These are phyloP conservation scores for Acacia melanoxylon DNA, from an alignment of 306 rosid genomes.

Conservation along the genomic window DNA sequence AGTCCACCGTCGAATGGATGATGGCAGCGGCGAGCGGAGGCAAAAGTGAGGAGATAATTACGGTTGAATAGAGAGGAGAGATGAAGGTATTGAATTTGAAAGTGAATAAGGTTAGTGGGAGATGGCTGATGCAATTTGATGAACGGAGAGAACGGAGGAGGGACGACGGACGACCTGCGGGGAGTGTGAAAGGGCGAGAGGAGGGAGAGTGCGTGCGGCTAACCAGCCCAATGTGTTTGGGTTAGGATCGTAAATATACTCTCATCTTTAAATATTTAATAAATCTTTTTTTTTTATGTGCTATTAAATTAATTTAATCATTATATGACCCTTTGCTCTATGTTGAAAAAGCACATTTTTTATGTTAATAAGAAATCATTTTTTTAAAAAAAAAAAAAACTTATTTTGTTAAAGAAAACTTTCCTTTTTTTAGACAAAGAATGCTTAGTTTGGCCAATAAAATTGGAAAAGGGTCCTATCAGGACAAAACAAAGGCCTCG, in stretches of 20 bases:
- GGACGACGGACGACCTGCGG: background rate
- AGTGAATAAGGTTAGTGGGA: constrained; percentile 4
- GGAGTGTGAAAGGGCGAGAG: background rate
- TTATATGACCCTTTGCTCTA: background rate
- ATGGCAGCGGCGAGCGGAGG: background rate
- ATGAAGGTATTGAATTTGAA: background rate
- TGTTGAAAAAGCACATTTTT: background rate
- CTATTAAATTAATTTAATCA: background rate
- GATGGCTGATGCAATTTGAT: background rate
- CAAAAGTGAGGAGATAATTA: background rate
- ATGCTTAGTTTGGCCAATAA: too few relatives aligned
- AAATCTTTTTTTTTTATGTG: background rate
- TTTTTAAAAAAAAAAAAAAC: too few relatives aligned
- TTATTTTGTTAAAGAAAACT: too few relatives aligned
- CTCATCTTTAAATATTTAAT: background rate
- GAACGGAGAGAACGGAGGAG: background rate
- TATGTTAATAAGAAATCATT: too few relatives aligned
- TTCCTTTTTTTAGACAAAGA: too few relatives aligned
- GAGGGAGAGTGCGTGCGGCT: constrained; percentile 10
- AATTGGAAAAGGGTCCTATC: too few relatives aligned
- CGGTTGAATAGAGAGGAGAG: background rate
- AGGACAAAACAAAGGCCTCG: too few relatives aligned
- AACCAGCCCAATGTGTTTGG: background rate
- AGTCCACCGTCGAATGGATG: background rate
- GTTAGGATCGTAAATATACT: background rate